These are phyloP conservation scores for Penicillium sp. DNA, from an alignment of 2,329 filamentous ascomycete species.

Conservation along the genomic window DNA sequence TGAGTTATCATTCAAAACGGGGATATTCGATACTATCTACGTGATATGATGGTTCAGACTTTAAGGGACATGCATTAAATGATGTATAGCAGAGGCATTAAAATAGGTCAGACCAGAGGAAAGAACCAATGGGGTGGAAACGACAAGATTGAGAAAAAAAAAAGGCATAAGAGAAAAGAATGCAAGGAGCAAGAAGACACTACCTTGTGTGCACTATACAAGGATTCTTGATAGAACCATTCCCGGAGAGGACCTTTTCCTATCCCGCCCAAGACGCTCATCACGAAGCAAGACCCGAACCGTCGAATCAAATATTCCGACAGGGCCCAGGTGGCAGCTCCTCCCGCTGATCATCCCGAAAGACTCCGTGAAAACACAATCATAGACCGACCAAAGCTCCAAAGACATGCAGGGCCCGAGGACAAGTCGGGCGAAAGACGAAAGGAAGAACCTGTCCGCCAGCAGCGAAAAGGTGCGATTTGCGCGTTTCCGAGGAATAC, in stretches of 20 bases:
- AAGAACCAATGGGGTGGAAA: conserved; percentile 4
- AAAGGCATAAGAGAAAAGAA: conserved; percentile 15
- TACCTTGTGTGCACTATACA: conserved; percentile 28
- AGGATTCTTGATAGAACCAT: conserved; percentile 15
- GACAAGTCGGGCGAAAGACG: conserved; percentile 14
- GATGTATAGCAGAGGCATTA: conserved; percentile 17
- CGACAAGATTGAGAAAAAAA: conserved; percentile 17
- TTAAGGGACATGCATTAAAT: conserved; percentile 25
- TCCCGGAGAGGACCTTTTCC: conserved; percentile 9
- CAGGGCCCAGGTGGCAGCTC: conserved; percentile 9
- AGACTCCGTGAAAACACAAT: conserved; percentile 21
- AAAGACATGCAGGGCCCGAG: conserved; percentile 34
- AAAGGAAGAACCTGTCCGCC: conserved; percentile 8
- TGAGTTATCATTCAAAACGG: not conserved
- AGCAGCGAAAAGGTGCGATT: not conserved
- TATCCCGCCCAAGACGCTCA: conserved; percentile 21
- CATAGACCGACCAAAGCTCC: conserved; percentile 35
- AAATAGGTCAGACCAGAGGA: conserved; percentile 5
- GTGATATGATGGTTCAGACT: not conserved
- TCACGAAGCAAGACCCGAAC: conserved; percentile 21
- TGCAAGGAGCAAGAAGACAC: conserved; percentile 17
- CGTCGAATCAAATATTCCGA: conserved; percentile 19
- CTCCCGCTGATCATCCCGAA: conserved; percentile 7
- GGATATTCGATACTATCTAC: not conserved
- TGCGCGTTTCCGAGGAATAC: not conserved